Evolutionary conservation across 805 yeast species (phyloP), one percentile per base, ranked within the genome.

Genomic region (Zygosaccharomyces lentus): DNA sequence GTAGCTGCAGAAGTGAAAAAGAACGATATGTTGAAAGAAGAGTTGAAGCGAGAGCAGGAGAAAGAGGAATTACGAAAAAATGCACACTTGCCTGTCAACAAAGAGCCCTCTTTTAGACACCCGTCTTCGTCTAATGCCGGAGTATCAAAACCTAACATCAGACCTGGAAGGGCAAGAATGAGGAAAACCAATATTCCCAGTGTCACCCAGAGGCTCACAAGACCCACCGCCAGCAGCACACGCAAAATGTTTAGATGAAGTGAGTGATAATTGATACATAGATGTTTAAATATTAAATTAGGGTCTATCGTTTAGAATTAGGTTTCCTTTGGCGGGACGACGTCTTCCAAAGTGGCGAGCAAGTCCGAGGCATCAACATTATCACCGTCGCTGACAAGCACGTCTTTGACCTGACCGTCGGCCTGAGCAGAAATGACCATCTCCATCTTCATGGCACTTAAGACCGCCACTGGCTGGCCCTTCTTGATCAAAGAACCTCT

Each of bases 391-490:
- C 82, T 82, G 54, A 88, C 84, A 40, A 76, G 67, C 16, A 93
- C 77, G 17, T 84, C 87, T 39, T 84, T 82, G 51, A 93, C 80
- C 64, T 77, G 80, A 67, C 99, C 99, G 48, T 83, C 76, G 49
- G 81, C 84, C 45, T 95, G 95, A 17, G 99, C 91, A 66, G 88
- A 80, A 59, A 91, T 90, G 43, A 93, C 95, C 97, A 93, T 93
- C 75, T 93, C 99, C 99, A 91, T 91, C 80, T 91, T 91, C 99
- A 91, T 91, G 53, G 99, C 99, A 65, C 91, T 81, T 65, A 91
- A 77, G 21, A 91, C 96, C 51, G 95, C 95, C 54, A 91, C 68
- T 27, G 96, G 90, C 65, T 91, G 96, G 55, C 99, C 99, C 80
- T 91, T 91, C 79, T 87, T 88, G 55, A 93, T 96, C 54, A 84